Base-by-base conservation (phyloP, 1,284 basidiomycete species). In the Trichosporon sp. region DNA sequence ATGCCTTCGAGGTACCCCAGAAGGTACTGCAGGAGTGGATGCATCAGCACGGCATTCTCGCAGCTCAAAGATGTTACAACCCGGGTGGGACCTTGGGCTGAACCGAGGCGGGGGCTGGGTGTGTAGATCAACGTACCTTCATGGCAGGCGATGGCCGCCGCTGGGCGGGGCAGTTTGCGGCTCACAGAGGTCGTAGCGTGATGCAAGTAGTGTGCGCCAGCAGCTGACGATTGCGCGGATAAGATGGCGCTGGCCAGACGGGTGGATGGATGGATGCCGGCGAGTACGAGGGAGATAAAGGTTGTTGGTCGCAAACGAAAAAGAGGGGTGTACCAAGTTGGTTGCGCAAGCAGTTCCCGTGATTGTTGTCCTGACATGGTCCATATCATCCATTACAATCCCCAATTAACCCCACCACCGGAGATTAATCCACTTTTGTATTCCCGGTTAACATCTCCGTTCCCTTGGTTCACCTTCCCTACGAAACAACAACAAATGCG, bases 1-100 rank as follows among this genome's bases (percentile, higher is more conserved):
- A 83, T 78, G 65, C 77, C 78, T 70, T 84, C 83, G 40, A 85
- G 80, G 66, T 80, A 84, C 75, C 80, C 79, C n/a, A 85, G 78
- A 56, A 85, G 81, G 77, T 85, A 85, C 84, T 85, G 71, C 67
- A 64, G 32, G 68, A 63, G 76, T 78, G 81, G 79, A 82, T 80
- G 76, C 75, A 75, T 76, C 71, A 72, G 73, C 65, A 64, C 31
- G 66, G 59, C 43, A 26, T 66, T 32, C 65, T 16, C 40, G 40
- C 65, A 66, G 7, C 12, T 14, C 10, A 11, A 10, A 66, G 43
- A 8, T 19, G 46, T 38, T 12, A 40, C 26, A 35, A 26, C 32
- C 26, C 48, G 48, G 43, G 19, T 26, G 65, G 38, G 4, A 31
- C 37, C 37, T 43, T 38, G 38, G 38, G 32, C 19, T 19, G 12